Evolutionary conservation across 2,329 filamentous ascomycete species (phyloP).

Genomic region (Aureobasidium melanogenum): DNA sequence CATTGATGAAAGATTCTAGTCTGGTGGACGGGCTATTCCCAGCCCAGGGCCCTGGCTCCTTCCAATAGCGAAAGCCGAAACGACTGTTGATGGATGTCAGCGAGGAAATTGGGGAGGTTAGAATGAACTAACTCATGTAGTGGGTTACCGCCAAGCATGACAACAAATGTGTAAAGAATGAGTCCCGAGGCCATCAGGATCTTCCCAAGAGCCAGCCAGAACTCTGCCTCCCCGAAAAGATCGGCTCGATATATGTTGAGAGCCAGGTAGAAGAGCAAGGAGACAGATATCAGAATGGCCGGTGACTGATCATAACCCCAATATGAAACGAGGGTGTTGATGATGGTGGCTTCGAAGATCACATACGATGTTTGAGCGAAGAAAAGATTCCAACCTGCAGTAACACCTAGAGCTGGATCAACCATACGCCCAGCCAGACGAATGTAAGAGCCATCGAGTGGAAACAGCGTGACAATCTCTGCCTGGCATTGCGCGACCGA

Average conservation of each 20-base stretch:
- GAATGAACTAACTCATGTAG: conserved; percentile 17
- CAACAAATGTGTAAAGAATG: conserved; percentile 33
- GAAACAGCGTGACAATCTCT: conserved; percentile 55
- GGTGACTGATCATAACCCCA: conserved; percentile 12
- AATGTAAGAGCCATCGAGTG: conserved; percentile 41
- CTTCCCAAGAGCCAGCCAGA: conserved; percentile 46
- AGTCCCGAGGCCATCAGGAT: conserved; percentile 35
- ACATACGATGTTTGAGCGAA: conserved; percentile 40
- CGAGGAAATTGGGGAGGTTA: too few species aligned
- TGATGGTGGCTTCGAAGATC: conserved; percentile 31
- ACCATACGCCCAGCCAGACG: conserved; percentile 44
- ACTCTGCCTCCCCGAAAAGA: conserved; percentile 35
- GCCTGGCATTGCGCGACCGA: conserved; percentile 56
- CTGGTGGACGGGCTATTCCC: conserved; percentile 16
- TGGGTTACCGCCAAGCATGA: conserved; percentile 28
- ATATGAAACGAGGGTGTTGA: conserved; percentile 9
- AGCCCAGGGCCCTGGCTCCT: conserved; percentile 22
- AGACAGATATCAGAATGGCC: conserved; percentile 3
- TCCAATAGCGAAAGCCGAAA: conserved; percentile 39
- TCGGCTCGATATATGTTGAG: conserved; percentile 37
- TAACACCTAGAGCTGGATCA: conserved; percentile 47
- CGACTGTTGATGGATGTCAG: conserved; percentile 3
- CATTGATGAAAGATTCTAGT: conserved; percentile 24
- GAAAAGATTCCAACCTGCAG: conserved; percentile 36
- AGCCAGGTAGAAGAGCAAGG: conserved; percentile 8